Evolutionary conservation across 352 stramenopile species (phyloP).

Genomic region (Globisporangium irregulare): DNA sequence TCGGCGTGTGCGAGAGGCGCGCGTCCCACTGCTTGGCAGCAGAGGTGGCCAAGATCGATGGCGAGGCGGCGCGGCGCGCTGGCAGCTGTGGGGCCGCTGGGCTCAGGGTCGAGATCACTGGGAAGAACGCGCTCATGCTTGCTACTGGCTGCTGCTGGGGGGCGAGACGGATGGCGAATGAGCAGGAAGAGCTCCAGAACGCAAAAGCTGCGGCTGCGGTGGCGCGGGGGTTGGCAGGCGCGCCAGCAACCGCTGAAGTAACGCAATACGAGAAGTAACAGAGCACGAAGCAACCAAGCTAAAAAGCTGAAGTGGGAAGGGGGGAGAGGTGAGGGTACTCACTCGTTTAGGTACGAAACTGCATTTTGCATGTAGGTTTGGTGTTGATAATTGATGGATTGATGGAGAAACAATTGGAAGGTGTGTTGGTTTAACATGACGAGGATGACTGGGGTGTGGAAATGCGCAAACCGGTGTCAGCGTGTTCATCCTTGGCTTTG

Average conservation of each 20-base stretch:
- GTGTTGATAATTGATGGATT: background rate
- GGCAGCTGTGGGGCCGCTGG: slow-evolving; percentile 40
- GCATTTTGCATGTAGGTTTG: background rate
- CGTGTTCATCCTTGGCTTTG: background rate
- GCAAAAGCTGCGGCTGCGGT: slow-evolving; percentile 19
- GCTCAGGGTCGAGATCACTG: slow-evolving; percentile 70
- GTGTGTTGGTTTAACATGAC: background rate
- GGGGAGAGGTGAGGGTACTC: background rate
- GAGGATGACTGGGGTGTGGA: background rate
- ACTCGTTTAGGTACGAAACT: slow-evolving; percentile 3
- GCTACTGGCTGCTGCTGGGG: slow-evolving; percentile 18
- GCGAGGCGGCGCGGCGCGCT: slow-evolving; percentile 33
- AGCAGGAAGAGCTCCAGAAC: slow-evolving; percentile 13
- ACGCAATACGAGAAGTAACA: background rate
- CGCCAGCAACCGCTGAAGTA: slow-evolving; percentile 12
- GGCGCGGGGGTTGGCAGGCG: background rate
- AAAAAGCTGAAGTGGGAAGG: slow-evolving; percentile 8
- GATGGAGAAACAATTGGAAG: background rate
- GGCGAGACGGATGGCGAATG: slow-evolving; percentile 69
- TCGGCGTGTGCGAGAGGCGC: slow-evolving; percentile 71
- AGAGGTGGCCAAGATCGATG: slow-evolving; percentile 67
- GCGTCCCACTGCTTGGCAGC: slow-evolving; percentile 74
- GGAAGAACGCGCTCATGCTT: slow-evolving; percentile 81
- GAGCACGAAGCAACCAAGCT: slow-evolving; percentile 4
- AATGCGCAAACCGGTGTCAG: background rate